Evolutionary conservation across 2,329 filamentous ascomycete species (phyloP).

Genomic region (Colletotrichum plurivorum): DNA sequence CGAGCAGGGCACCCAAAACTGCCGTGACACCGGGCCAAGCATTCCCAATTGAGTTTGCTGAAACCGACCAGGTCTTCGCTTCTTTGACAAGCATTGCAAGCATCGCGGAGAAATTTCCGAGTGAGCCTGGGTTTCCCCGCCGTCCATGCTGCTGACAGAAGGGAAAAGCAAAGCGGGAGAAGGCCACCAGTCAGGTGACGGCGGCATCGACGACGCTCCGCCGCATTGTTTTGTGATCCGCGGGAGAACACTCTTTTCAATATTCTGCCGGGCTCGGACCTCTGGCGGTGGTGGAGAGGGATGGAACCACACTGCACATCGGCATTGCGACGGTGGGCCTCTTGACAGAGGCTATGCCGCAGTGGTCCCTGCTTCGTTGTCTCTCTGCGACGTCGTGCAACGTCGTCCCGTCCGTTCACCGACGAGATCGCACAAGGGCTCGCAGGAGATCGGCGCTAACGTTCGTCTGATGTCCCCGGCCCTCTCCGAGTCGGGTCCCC

Average conservation of each 20-base stretch:
- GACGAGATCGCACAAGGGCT: slow-evolving; percentile 28
- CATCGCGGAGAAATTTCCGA: slow-evolving; percentile 34
- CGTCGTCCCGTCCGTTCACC: neutral
- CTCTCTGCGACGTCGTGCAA: slow-evolving; percentile 37
- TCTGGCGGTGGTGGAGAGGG: slow-evolving; percentile 3
- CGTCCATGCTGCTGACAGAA: slow-evolving; percentile 6
- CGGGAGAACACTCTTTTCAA: slow-evolving; percentile 3
- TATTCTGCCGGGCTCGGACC: slow-evolving; percentile 21
- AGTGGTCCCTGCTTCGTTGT: slow-evolving; percentile 22
- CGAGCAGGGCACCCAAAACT: slow-evolving; percentile 27
- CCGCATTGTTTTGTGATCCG: slow-evolving; percentile 32
- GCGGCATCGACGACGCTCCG: slow-evolving; percentile 16
- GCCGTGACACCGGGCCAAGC: slow-evolving; percentile 37
- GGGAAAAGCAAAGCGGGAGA: neutral
- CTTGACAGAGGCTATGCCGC: slow-evolving; percentile 20
- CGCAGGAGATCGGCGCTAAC: slow-evolving; percentile 33
- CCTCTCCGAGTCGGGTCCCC: slow-evolving; percentile 30
- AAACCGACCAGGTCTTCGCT: slow-evolving; percentile 32
- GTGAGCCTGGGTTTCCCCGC: slow-evolving; percentile 20
- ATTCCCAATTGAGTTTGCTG: slow-evolving; percentile 36
- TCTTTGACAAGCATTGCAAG: slow-evolving; percentile 36
- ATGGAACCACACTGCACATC: slow-evolving; percentile 19
- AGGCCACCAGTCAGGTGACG: slow-evolving; percentile 27
- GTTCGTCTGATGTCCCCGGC: slow-evolving; percentile 37
- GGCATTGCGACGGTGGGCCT: slow-evolving; percentile 36